Conservation (phyloP, 345 rosid genomes). For the Citrus sp. region DNA sequence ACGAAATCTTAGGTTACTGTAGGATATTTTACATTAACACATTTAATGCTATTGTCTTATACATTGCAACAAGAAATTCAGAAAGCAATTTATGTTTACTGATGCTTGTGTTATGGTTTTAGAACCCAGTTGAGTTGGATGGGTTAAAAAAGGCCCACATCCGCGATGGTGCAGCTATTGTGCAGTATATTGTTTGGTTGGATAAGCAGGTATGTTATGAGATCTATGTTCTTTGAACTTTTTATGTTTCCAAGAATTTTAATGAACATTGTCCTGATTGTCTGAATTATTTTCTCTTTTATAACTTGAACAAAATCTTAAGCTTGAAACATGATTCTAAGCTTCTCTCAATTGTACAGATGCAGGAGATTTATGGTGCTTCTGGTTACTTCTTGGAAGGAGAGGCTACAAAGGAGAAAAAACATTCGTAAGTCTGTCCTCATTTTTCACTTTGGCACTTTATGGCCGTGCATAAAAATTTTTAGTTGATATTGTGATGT, state of each 20-base stretch:
- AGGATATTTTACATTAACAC: background rate
- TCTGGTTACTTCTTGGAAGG: constrained; percentile 84
- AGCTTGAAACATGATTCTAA: constrained; percentile 9
- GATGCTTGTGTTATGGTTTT: background rate
- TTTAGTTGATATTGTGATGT: background rate
- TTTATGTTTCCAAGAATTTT: background rate
- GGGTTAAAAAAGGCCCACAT: constrained; percentile 85
- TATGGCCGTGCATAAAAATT: background rate
- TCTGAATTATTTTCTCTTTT: background rate
- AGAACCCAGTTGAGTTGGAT: constrained; percentile 90
- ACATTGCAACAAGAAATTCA: background rate
- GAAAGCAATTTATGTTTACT: constrained; percentile 10
- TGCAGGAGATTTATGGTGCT: constrained; percentile 92
- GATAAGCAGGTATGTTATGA: constrained; percentile 62
- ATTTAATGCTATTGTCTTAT: background rate
- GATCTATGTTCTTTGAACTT: background rate
- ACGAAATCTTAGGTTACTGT: background rate
- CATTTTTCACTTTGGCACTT: background rate
- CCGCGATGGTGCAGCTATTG: constrained; percentile 98
- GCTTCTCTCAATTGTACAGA: constrained; percentile 41
- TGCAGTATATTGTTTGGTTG: constrained; percentile 90
- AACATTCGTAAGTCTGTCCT: constrained; percentile 37
- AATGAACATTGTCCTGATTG: background rate
- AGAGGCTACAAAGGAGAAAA: constrained; percentile 40
- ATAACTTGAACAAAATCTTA: background rate